phyloP scores from a whole-genome alignment of 495 filamentous ascomycete genomes.

The Penicillium chermesinum region DNA sequence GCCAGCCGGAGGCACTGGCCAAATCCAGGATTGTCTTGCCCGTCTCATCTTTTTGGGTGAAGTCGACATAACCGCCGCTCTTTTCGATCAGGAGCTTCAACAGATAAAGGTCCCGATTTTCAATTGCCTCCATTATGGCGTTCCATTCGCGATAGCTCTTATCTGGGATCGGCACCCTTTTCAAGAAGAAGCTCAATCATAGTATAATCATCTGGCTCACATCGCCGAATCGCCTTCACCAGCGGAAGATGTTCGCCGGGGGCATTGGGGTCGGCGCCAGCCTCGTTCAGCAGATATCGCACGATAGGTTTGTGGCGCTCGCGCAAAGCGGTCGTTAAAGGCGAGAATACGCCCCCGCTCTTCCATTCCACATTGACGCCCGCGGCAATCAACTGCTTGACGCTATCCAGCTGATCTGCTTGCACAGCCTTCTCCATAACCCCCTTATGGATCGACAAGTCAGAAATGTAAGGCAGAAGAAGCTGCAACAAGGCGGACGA shows the following conservation, averaged over 20 bases:
- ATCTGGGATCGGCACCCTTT: slow-evolving; percentile 50
- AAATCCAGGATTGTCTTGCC: slow-evolving; percentile 18
- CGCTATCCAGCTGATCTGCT: slow-evolving; percentile 32
- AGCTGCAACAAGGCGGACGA: slow-evolving; percentile 41
- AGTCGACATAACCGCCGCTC: slow-evolving; percentile 32
- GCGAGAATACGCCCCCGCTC: slow-evolving; percentile 53
- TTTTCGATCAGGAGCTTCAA: slow-evolving; percentile 42
- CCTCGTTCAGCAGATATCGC: slow-evolving; percentile 44
- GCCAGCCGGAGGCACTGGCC: slow-evolving; percentile 17
- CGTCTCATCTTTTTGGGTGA: slow-evolving; percentile 19
- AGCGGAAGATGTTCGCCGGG: slow-evolving; percentile 52
- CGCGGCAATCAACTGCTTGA: slow-evolving; percentile 19
- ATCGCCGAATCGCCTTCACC: slow-evolving; percentile 48
- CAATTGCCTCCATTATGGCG: slow-evolving; percentile 39
- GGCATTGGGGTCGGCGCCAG: slow-evolving; percentile 46
- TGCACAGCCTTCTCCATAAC: slow-evolving; percentile 53
- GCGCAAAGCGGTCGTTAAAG: slow-evolving; percentile 50
- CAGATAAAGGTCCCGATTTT: slow-evolving; percentile 31
- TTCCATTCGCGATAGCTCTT: slow-evolving; percentile 51
- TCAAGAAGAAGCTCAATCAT: slow-evolving; percentile 46
- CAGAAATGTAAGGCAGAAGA: slow-evolving; percentile 38
- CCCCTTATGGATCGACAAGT: slow-evolving; percentile 46
- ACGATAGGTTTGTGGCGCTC: slow-evolving; percentile 47
- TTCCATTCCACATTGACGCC: slow-evolving; percentile 45
- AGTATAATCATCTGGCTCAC: slow-evolving; percentile 37